phyloP scores from a whole-genome alignment of 345 rosid genomes.

The Theobroma cacao region DNA sequence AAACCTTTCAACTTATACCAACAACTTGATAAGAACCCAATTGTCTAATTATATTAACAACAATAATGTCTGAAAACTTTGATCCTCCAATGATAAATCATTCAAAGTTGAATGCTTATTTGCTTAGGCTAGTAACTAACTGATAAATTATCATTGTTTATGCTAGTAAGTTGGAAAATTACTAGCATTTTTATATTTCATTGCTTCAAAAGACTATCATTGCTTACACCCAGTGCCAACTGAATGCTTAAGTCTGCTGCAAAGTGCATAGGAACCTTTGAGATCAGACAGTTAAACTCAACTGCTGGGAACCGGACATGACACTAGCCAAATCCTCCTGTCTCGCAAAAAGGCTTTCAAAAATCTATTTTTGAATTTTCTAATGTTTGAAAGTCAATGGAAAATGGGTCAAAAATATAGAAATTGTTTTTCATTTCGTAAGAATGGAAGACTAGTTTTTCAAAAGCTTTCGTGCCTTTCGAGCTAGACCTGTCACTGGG shows the following conservation, averaged over 20 bases:
- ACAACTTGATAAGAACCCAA: not conserved
- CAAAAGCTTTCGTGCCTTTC: too few species aligned
- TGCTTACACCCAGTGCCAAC: not conserved
- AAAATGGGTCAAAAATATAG: too few species aligned
- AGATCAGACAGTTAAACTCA: not conserved
- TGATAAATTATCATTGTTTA: not conserved
- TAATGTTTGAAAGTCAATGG: too few species aligned
- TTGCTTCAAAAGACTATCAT: not conserved
- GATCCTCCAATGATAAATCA: not conserved
- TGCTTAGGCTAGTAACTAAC: not conserved
- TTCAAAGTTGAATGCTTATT: not conserved
- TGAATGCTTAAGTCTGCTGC: not conserved
- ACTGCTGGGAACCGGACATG: not conserved
- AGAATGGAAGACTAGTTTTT: too few species aligned
- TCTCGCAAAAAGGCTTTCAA: not conserved
- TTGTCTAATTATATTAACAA: not conserved
- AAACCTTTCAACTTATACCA: not conserved
- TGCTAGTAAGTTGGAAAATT: not conserved
- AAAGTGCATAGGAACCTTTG: not conserved
- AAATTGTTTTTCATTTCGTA: too few species aligned
- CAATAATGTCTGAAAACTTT: not conserved
- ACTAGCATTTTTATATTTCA: too few species aligned
- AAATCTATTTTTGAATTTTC: not conserved
- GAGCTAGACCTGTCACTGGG: too few species aligned
- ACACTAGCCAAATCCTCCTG: not conserved